A percentile compares a stretch with the other conserved stretches of the same genome.
Evolutionary conservation across 805 yeast species (phyloP).

Genomic region (Yarrowia sp.): DNA sequence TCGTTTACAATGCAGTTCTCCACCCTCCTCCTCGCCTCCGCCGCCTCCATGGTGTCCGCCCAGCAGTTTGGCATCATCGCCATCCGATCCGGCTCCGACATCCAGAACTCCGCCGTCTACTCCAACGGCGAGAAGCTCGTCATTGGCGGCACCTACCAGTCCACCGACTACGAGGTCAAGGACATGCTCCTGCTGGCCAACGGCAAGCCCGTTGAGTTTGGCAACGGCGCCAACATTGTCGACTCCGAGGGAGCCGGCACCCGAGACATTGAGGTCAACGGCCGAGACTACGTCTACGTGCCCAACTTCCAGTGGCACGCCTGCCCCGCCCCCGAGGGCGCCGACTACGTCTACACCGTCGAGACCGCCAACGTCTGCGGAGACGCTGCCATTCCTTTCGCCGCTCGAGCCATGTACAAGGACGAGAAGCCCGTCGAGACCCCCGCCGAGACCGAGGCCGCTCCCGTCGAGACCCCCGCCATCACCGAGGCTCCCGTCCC

Average conservation of each 20-base stretch:
- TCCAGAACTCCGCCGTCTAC: slow-evolving; percentile 23
- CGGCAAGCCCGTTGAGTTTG: slow-evolving; percentile 20
- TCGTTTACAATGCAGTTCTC: slow-evolving; percentile 21
- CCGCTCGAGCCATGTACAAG: slow-evolving; percentile 6
- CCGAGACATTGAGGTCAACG: not conserved
- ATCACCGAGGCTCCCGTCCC: slow-evolving; percentile 24
- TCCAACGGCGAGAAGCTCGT: slow-evolving; percentile 11
- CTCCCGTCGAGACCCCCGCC: slow-evolving; percentile 18
- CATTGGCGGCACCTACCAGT: slow-evolving; percentile 13
- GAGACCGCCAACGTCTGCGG: slow-evolving; percentile 9
- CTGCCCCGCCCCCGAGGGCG: slow-evolving; percentile 18
- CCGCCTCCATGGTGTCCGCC: slow-evolving; percentile 10
- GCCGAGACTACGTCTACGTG: slow-evolving; percentile 14
- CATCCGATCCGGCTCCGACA: slow-evolving; percentile 25
- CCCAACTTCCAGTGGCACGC: slow-evolving; percentile 10
- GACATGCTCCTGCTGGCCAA: slow-evolving; percentile 18
- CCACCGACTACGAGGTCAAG: slow-evolving; percentile 16
- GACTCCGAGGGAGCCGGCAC: slow-evolving; percentile 18
- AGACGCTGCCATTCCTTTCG: slow-evolving; percentile 8
- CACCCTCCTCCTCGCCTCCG: slow-evolving; percentile 10
- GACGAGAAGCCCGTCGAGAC: not conserved
- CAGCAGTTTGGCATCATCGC: slow-evolving; percentile 17
- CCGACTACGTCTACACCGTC: slow-evolving; percentile 3
- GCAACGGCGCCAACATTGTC: slow-evolving; percentile 4
- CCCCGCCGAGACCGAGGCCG: slow-evolving; percentile 1